Evolutionary conservation across 2,329 filamentous ascomycete species (phyloP).

Genomic region (Basipetospora sp.): DNA sequence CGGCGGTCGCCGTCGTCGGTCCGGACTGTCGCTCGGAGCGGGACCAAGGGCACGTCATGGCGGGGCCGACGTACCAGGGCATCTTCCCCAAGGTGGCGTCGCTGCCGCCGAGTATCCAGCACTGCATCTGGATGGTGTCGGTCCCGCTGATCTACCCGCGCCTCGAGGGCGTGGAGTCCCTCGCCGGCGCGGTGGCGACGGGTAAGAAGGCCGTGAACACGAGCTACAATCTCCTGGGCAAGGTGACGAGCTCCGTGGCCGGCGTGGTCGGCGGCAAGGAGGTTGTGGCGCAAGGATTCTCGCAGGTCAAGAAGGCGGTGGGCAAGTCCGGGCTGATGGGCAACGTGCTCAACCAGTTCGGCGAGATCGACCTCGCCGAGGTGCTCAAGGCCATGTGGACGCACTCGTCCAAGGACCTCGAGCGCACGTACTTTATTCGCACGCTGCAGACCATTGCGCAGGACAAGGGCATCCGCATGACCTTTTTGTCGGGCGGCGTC

Average conservation of each 20-base stretch:
- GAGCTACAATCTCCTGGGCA: constrained; percentile 89
- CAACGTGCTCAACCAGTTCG: constrained; percentile 86
- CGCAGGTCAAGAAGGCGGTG: constrained; percentile 87
- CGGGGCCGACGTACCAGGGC: constrained; percentile 90
- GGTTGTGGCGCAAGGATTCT: constrained; percentile 82
- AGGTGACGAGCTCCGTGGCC: constrained; percentile 85
- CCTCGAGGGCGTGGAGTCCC: constrained; percentile 76
- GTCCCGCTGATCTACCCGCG: constrained; percentile 84
- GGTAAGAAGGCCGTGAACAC: constrained; percentile 95
- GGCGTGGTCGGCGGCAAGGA: constrained; percentile 92
- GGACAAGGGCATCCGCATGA: constrained; percentile 92
- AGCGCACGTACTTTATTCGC: constrained; percentile 88
- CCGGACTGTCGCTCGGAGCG: constrained; percentile 85
- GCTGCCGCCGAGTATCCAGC: constrained; percentile 81
- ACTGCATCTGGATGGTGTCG: constrained; percentile 91
- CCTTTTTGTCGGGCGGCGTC: constrained; percentile 84
- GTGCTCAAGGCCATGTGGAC: constrained; percentile 96
- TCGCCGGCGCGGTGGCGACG: constrained; percentile 80
- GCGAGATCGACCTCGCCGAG: constrained; percentile 86
- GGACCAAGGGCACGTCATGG: constrained; percentile 81
- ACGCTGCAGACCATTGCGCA: constrained; percentile 90
- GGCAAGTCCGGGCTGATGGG: constrained; percentile 94
- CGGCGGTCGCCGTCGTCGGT: constrained; percentile 76
- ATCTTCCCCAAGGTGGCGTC: constrained; percentile 90
- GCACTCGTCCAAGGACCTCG: constrained; percentile 91